phyloP scores from a whole-genome alignment of 768 basidiomycete genomes.

The Boletus sp. region DNA sequence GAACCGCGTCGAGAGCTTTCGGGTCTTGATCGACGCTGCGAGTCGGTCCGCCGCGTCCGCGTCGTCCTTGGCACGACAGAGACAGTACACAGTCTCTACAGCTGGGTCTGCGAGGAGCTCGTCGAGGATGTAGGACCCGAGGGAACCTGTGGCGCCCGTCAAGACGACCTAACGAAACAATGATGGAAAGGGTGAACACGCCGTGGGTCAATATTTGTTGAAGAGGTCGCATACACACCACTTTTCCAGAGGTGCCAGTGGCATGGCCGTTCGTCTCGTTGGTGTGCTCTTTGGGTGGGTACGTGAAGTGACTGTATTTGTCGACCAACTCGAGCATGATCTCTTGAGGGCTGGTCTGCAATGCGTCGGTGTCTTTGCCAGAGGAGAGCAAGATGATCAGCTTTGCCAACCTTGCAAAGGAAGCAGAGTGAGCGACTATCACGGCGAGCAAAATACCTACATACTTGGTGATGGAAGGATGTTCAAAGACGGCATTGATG shows the following conservation, averaged over 20 bases:
- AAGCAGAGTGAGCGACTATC: not conserved
- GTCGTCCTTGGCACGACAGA: slow-evolving; percentile 49
- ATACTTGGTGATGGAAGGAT: slow-evolving; percentile 43
- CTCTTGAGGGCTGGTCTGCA: slow-evolving; percentile 31
- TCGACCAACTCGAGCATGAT: slow-evolving; percentile 48
- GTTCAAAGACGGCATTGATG: slow-evolving; percentile 46
- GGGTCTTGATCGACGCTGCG: too few relatives aligned
- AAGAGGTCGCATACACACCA: slow-evolving; percentile 11
- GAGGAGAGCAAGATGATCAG: slow-evolving; percentile 37
- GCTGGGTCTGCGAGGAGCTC: slow-evolving; percentile 37
- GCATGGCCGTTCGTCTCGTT: slow-evolving; percentile 14
- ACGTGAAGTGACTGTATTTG: slow-evolving; percentile 32
- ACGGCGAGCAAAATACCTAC: not conserved
- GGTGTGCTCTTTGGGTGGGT: not conserved
- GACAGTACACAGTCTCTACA: slow-evolving; percentile 46
- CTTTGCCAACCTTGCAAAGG: slow-evolving; percentile 36
- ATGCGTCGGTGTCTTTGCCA: slow-evolving; percentile 24
- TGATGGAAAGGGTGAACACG: not conserved
- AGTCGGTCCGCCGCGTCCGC: too few relatives aligned
- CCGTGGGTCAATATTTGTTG: not conserved
- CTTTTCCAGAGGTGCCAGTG: slow-evolving; percentile 6
- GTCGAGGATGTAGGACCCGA: slow-evolving; percentile 53
- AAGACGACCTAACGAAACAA: slow-evolving; percentile 32
- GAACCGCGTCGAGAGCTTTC: too few relatives aligned
- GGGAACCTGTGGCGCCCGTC: slow-evolving; percentile 53